Conservation (phyloP, 2,329 filamentous ascomycete genomes). For the Helicocarpus griseus region DNA sequence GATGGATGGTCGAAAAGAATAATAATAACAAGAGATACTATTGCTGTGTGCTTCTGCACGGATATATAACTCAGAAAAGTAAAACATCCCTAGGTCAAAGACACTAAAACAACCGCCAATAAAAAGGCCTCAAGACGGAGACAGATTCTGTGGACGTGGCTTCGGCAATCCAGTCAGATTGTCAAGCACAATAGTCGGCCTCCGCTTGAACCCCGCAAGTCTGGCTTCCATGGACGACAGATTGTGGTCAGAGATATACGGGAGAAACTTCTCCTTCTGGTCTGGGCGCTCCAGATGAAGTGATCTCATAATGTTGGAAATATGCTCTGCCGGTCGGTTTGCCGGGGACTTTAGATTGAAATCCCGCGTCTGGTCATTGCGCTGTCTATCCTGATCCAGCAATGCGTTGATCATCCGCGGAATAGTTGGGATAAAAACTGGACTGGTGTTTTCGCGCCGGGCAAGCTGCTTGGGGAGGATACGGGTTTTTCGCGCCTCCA, state of each 20-base stretch:
- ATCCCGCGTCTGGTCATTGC: neutral
- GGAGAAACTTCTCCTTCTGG: conserved; percentile 1
- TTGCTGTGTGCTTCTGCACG: too few relatives aligned
- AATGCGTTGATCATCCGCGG: conserved; percentile 1
- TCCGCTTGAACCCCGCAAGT: neutral
- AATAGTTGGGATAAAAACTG: conserved; percentile 3
- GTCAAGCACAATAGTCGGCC: neutral
- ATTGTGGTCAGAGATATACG: conserved; percentile 1
- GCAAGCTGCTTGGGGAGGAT: conserved; percentile 1
- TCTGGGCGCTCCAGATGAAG: neutral
- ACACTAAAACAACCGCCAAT: neutral
- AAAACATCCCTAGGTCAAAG: too few relatives aligned
- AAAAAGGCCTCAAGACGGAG: neutral
- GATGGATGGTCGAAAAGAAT: too few relatives aligned
- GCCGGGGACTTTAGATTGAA: neutral
- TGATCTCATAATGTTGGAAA: neutral
- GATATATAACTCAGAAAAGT: too few relatives aligned
- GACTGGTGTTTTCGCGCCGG: neutral
- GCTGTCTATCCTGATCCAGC: conserved; percentile 2
- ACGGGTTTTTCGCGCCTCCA: neutral
- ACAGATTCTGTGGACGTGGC: neutral
- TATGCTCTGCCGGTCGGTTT: neutral
- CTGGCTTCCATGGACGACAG: conserved; percentile 1
- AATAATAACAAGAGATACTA: too few relatives aligned
- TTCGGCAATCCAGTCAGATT: neutral